phyloP scores from a whole-genome alignment of 108 stramenopile genomes.

The Skeletonema grethae region DNA sequence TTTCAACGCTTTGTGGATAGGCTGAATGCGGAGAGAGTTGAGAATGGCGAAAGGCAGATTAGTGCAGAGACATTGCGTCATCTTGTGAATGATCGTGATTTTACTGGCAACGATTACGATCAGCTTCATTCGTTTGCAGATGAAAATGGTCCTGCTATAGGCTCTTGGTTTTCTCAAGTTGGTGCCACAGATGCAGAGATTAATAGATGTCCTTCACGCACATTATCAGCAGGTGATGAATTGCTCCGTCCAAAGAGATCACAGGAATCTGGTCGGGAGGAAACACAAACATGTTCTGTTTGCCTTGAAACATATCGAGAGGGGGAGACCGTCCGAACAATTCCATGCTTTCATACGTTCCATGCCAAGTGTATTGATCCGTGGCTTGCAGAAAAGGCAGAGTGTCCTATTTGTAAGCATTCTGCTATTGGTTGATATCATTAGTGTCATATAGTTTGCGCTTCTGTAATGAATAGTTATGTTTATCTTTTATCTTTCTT shows the following conservation, averaged over 20 bases:
- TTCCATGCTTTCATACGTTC: slow-evolving; percentile 62
- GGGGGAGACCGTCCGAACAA: slow-evolving; percentile 49
- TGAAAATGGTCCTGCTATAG: slow-evolving; percentile 54
- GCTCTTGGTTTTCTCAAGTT: slow-evolving; percentile 37
- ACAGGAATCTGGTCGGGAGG: neutral
- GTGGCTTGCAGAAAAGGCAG: slow-evolving; percentile 49
- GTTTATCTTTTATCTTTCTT: too few relatives aligned
- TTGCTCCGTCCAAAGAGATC: slow-evolving; percentile 13
- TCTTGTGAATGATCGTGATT: slow-evolving; percentile 46
- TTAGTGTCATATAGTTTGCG: too few relatives aligned
- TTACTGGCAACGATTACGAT: slow-evolving; percentile 58
- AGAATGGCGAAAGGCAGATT: slow-evolving; percentile 51
- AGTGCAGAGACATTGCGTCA: slow-evolving; percentile 43
- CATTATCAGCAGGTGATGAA: slow-evolving; percentile 37
- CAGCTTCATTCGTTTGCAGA: slow-evolving; percentile 42
- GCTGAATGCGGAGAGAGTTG: slow-evolving; percentile 48
- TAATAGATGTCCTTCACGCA: slow-evolving; percentile 46
- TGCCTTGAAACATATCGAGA: slow-evolving; percentile 51
- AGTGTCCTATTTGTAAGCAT: slow-evolving; percentile 66
- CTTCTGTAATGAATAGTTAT: too few relatives aligned
- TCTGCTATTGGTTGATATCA: slow-evolving; percentile 43
- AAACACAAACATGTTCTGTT: slow-evolving; percentile 33
- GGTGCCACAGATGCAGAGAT: slow-evolving; percentile 59
- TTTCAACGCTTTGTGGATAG: slow-evolving; percentile 40
- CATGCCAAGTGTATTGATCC: slow-evolving; percentile 60